A percentile compares a stretch with the other conserved stretches of the same genome.
These are phyloP conservation scores for Mucuna pruriens DNA, from an alignment of 306 rosid genomes.

Conservation along the genomic window DNA sequence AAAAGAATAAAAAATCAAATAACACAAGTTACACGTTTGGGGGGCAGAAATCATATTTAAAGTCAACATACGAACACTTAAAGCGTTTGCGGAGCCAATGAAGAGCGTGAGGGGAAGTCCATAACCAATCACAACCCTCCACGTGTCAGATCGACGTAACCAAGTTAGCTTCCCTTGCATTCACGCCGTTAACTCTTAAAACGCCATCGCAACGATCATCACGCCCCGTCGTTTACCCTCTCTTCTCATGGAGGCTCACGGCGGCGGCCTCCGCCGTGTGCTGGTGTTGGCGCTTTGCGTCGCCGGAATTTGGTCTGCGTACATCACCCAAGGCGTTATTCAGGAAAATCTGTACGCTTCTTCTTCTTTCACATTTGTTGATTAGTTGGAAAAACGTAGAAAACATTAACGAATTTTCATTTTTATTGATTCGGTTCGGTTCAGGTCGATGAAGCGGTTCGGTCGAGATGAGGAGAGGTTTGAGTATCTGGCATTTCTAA, in stretches of 20 bases:
- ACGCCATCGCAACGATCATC: background rate
- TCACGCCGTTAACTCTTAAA: background rate
- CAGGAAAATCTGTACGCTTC: slow-evolving; percentile 72
- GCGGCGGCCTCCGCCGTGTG: slow-evolving; percentile 61
- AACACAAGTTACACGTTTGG: background rate
- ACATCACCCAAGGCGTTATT: slow-evolving; percentile 77
- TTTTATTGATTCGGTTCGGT: background rate
- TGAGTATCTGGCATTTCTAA: slow-evolving; percentile 73
- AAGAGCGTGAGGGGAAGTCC: slow-evolving; percentile 24
- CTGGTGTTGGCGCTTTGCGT: slow-evolving; percentile 63
- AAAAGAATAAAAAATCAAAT: no score
- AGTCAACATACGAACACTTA: no score
- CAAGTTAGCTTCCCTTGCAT: slow-evolving; percentile 12
- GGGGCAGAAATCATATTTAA: background rate
- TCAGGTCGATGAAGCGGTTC: slow-evolving; percentile 75
- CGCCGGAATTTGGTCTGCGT: slow-evolving; percentile 76
- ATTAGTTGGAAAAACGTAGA: no score
- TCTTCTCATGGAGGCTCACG: slow-evolving; percentile 66
- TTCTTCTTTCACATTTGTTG: no score
- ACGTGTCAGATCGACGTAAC: slow-evolving; percentile 51
- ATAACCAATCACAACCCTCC: slow-evolving; percentile 46
- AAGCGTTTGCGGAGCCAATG: slow-evolving; percentile 56
- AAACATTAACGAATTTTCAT: no score
- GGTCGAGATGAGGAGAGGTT: slow-evolving; percentile 68
- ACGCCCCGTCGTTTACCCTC: background rate